phyloP scores from a whole-genome alignment of 2,329 filamentous ascomycete genomes.

The Aureobasidium sp. region DNA sequence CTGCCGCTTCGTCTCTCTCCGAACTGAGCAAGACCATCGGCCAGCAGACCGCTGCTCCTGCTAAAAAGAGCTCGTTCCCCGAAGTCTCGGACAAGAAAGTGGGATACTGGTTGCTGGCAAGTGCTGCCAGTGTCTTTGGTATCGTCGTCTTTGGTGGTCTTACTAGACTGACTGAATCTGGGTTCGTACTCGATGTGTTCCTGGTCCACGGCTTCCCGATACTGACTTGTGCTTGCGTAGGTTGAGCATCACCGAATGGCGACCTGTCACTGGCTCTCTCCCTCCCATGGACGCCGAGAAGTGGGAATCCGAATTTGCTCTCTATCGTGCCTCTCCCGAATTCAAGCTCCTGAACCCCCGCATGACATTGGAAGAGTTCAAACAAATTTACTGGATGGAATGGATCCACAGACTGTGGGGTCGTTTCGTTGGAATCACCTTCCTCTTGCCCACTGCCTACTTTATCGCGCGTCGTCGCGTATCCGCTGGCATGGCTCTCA shows the following conservation, averaged over 20 bases:
- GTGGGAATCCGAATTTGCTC: conserved; percentile 89
- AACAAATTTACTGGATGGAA: conserved; percentile 99
- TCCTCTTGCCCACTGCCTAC: conserved; percentile 81
- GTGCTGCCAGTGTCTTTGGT: conserved; percentile 88
- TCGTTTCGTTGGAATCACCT: conserved; percentile 80
- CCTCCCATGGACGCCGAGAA: conserved; percentile 71
- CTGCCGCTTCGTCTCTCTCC: conserved; percentile 26
- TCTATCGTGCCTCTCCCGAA: conserved; percentile 88
- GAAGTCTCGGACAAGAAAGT: conserved; percentile 67
- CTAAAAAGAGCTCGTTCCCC: conserved; percentile 36
- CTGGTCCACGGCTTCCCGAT: not conserved
- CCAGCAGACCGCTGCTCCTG: conserved; percentile 3
- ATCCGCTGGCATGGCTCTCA: conserved; percentile 66
- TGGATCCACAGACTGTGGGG: conserved; percentile 96
- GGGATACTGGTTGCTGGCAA: conserved; percentile 87
- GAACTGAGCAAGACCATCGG: conserved; percentile 28
- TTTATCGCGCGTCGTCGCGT: conserved; percentile 77
- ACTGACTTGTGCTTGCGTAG: conserved; percentile 39
- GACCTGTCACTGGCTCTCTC: conserved; percentile 84
- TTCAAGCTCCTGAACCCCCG: conserved; percentile 86
- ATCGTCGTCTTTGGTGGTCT: conserved; percentile 94
- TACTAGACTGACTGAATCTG: conserved; percentile 90
- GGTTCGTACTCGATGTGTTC: conserved; percentile 47
- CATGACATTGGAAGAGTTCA: conserved; percentile 91
- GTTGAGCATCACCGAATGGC: conserved; percentile 98